These are phyloP conservation scores for Plasmodium malariae DNA, from an alignment of 169 alveolate species.

Conservation along the genomic window DNA sequence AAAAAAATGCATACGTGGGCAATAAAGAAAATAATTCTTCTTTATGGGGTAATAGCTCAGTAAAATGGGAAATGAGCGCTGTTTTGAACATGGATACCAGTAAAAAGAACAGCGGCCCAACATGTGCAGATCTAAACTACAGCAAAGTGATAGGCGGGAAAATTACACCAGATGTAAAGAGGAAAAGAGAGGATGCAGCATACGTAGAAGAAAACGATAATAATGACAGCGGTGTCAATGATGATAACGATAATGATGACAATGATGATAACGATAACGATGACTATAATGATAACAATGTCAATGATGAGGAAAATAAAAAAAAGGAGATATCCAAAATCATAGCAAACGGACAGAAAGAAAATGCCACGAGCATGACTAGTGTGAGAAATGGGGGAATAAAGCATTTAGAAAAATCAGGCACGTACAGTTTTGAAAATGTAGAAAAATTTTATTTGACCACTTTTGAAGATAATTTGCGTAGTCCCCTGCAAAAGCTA, in stretches of 20 bases:
- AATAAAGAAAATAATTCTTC: neutral
- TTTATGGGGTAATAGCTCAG: neutral
- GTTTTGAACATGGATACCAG: neutral
- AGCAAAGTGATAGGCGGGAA: neutral
- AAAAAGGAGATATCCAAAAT: neutral
- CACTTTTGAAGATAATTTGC: neutral
- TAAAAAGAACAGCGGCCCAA: neutral
- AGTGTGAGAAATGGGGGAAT: neutral
- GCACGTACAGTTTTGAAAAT: neutral
- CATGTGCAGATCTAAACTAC: neutral
- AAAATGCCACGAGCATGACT: neutral
- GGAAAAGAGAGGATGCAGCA: neutral
- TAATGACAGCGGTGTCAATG: neutral
- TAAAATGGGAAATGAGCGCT: neutral
- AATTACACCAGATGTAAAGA: neutral
- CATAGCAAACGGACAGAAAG: neutral
- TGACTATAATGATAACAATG: neutral
- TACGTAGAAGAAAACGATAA: neutral
- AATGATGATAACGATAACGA: neutral
- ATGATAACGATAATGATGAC: neutral
- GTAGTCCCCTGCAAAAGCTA: neutral
- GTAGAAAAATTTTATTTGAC: constrained; percentile 12
- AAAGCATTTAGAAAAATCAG: neutral
- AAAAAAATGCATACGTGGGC: neutral
- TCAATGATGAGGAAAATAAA: neutral